Percentiles rank a stretch among this genome's conserved stretches.
These are phyloP conservation scores for Penicillium soppii DNA, from an alignment of 495 filamentous ascomycete genomes.

Conservation along the genomic window DNA sequence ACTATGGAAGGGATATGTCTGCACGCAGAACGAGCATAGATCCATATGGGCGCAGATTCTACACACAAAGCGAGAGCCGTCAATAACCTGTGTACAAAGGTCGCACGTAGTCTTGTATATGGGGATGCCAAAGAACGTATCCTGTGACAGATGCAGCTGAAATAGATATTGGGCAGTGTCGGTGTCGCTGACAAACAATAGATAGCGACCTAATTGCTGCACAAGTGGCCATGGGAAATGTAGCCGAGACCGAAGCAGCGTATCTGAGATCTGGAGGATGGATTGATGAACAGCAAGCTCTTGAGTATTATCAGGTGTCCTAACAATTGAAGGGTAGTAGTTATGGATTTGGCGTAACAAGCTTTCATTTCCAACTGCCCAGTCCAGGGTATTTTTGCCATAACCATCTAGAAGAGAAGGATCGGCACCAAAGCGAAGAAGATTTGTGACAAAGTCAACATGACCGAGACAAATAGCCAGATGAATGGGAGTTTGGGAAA, in stretches of 20 bases:
- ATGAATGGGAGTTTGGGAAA: conserved; percentile 3
- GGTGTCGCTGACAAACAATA: conserved; percentile 7
- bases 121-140: neutral
- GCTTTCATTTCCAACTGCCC: neutral
- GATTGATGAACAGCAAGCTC: conserved; percentile 2
- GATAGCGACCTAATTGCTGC: conserved; percentile 12
- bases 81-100: neutral
- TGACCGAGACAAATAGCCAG: conserved; percentile 4
- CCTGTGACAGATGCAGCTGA: neutral
- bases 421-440: conserved; percentile 4
- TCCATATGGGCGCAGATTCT: conserved; percentile 10
- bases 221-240: neutral
- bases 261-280: neutral
- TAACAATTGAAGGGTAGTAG: neutral
- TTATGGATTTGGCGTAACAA: conserved; percentile 1
- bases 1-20: conserved; percentile 1
- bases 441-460: neutral
- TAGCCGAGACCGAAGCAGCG: neutral
- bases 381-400: conserved; percentile 11
- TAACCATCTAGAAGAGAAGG: conserved; percentile 9
- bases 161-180: conserved; percentile 8
- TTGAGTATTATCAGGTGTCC: conserved; percentile 4
- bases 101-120: neutral
- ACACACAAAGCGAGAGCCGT: conserved; percentile 6
- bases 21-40: conserved; percentile 9